These are phyloP conservation scores for Leptographium galeiforme DNA, from an alignment of 2,329 filamentous ascomycete species.

Conservation along the genomic window DNA sequence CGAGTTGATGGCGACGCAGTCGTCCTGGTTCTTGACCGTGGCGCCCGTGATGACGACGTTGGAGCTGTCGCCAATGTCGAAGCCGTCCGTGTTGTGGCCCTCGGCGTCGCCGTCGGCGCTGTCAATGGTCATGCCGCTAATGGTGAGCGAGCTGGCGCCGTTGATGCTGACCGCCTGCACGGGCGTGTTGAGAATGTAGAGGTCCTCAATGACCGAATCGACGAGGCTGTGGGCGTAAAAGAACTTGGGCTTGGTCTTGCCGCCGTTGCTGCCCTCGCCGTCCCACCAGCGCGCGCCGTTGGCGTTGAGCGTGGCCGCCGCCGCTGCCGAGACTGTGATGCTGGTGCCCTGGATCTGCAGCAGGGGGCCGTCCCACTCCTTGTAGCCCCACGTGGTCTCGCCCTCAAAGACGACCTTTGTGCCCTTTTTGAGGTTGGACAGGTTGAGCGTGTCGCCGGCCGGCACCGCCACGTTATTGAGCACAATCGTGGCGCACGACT, in stretches of 20 bases:
- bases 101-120: constrained; percentile 29
- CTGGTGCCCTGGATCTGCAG: constrained; percentile 7
- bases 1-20: constrained; percentile 41
- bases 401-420: constrained; percentile 32
- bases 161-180: constrained; percentile 28
- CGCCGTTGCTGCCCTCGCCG: constrained; percentile 42
- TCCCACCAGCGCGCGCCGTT: constrained; percentile 33
- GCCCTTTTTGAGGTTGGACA: constrained; percentile 36
- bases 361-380: constrained; percentile 7
- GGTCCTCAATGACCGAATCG: constrained; percentile 30
- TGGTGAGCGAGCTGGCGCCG: constrained; percentile 18
- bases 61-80: constrained; percentile 37
- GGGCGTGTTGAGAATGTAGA: constrained; percentile 28
- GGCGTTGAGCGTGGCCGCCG: constrained; percentile 5
- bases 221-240: constrained; percentile 39
- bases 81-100: constrained; percentile 46
- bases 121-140: constrained; percentile 24
- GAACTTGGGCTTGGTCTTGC: constrained; percentile 47
- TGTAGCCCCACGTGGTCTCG: constrained; percentile 12
- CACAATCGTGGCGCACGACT: constrained; percentile 38
- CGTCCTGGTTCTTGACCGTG: constrained; percentile 46
- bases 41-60: constrained; percentile 38
- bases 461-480: constrained; percentile 41
- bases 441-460: constrained; percentile 42
- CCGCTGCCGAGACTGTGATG: constrained; percentile 15